Evolutionary conservation across 371 early-diverging fungal species (phyloP).

Genomic region (Parasitella parasitica): DNA sequence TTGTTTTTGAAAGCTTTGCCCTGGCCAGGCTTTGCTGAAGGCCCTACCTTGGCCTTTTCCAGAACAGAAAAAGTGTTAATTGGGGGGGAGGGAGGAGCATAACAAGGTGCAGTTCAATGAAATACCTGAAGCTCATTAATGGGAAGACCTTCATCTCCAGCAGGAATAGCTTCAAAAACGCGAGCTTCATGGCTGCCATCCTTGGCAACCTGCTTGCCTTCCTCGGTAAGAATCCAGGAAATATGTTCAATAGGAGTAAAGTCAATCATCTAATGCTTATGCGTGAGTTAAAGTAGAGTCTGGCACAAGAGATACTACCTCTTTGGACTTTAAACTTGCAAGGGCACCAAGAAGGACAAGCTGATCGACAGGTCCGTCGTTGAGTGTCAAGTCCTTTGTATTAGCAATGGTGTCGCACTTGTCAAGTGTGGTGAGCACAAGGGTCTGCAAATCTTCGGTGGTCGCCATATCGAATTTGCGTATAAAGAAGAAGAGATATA

Average conservation of each 20-base stretch:
- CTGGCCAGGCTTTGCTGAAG: constrained; percentile 88
- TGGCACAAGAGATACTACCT: constrained; percentile 63
- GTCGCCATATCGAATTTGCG: constrained; percentile 7
- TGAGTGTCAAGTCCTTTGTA: constrained; percentile 58
- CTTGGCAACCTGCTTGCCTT: constrained; percentile 84
- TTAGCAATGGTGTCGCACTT: not conserved
- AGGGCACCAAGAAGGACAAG: constrained; percentile 79
- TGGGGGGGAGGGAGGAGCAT: not conserved
- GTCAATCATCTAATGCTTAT: constrained; percentile 87
- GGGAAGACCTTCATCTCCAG: constrained; percentile 77
- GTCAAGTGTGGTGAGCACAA: constrained; percentile 55
- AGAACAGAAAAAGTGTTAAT: too few species aligned
- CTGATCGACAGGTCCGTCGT: constrained; percentile 66
- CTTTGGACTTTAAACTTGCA: constrained; percentile 83
- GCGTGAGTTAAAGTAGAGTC: too few species aligned
- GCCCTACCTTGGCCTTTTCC: constrained; percentile 58
- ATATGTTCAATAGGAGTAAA: constrained; percentile 83
- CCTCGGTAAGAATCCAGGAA: constrained; percentile 79
- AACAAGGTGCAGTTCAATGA: not conserved
- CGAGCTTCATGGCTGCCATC: constrained; percentile 93
- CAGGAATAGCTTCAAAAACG: constrained; percentile 89
- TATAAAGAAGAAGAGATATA: not conserved
- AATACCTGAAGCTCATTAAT: constrained; percentile 78
- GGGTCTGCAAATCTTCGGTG: constrained; percentile 60
- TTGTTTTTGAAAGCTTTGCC: constrained; percentile 95